Conservation (phyloP, 345 rosid genomes). For the Rhodamnia rubescens region DNA sequence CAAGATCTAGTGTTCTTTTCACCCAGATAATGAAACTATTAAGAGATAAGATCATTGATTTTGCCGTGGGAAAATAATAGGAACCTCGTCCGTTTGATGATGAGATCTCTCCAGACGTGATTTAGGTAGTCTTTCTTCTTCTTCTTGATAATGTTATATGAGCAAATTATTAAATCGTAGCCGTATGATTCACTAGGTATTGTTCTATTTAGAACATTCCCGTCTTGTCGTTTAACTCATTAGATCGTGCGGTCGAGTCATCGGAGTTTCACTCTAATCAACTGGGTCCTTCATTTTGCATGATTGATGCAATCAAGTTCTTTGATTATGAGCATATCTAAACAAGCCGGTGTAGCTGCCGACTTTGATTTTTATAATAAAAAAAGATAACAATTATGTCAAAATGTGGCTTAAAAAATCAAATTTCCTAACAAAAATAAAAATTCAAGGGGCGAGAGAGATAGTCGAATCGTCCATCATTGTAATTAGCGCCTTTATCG, state of each 20-base stretch:
- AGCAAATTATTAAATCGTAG: not conserved
- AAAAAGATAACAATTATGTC: not conserved
- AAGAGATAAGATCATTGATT: not conserved
- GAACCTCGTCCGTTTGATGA: not conserved
- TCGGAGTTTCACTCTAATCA: not conserved
- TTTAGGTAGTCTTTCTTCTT: not conserved
- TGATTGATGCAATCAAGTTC: not conserved
- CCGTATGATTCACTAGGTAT: not conserved
- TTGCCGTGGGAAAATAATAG: not conserved
- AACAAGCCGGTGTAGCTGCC: accelerated
- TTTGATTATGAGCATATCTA: not conserved
- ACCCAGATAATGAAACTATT: not conserved
- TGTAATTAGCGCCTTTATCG: not conserved
- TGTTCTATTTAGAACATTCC: not conserved
- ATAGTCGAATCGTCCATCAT: not conserved
- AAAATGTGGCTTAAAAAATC: accelerated
- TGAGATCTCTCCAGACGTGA: not conserved
- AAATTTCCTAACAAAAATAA: no score
- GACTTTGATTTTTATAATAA: accelerated
- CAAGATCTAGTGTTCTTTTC: not conserved
- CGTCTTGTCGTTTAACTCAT: not conserved
- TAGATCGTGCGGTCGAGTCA: not conserved
- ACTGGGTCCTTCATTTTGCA: not conserved
- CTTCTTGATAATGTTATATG: not conserved
- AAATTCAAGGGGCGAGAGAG: not conserved